Evolutionary conservation across 768 basidiomycete species (phyloP).

Genomic region (Lepiota brunneoincarnata): DNA sequence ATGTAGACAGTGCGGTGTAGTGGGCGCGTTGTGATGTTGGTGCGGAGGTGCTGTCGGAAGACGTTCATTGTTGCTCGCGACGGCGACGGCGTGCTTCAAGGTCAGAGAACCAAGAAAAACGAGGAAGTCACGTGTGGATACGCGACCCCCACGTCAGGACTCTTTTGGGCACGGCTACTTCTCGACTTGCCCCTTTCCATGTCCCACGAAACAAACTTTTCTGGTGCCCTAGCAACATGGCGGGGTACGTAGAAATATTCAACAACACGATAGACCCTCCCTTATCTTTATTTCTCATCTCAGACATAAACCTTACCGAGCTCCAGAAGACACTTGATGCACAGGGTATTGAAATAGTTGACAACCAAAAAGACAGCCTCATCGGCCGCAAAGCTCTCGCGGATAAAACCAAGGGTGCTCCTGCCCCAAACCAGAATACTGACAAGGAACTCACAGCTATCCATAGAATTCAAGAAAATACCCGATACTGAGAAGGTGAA

Average conservation of each 20-base stretch:
- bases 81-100: neutral
- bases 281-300: neutral
- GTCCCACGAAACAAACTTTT: conserved; percentile 76
- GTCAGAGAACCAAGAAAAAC: conserved; percentile 2
- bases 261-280: neutral
- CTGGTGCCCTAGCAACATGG: conserved; percentile 91
- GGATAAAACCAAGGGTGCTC: conserved; percentile 93
- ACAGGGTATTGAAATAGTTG: conserved; percentile 93
- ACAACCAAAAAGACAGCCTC: conserved; percentile 97
- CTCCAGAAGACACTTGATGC: conserved; percentile 91
- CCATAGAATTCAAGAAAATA: conserved; percentile 91
- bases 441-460: neutral
- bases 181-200: conserved; percentile 19
- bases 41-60: conserved; percentile 17
- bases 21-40: neutral
- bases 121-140: conserved; percentile 14
- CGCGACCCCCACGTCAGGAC: conserved; percentile 10
- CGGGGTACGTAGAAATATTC: conserved; percentile 52
- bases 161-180: neutral
- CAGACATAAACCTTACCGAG: conserved; percentile 86
- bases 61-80: conserved; percentile 22
- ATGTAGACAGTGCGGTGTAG: conserved; percentile 7
- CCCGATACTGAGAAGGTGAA: conserved; percentile 85
- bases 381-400: conserved; percentile 92
- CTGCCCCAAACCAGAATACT: neutral